Evolutionary conservation across 2,329 filamentous ascomycete species (phyloP).

Genomic region (Tolypocladium ophioglossoides): DNA sequence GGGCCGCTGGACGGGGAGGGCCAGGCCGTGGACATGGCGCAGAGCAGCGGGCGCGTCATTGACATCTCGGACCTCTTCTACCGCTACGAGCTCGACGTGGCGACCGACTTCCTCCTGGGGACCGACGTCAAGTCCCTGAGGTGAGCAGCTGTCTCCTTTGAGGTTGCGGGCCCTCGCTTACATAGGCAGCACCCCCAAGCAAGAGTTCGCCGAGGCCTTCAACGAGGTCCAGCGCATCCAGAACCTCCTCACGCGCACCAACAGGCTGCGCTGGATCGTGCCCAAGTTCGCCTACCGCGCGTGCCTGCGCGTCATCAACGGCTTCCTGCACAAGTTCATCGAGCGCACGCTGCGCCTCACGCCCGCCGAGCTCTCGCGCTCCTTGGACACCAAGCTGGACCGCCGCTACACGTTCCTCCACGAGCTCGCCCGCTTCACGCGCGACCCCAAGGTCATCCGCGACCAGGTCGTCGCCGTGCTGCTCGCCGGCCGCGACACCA

Average conservation of each 20-base stretch:
- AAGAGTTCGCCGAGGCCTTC: slow-evolving; percentile 72
- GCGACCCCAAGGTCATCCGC: slow-evolving; percentile 59
- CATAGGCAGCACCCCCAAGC: slow-evolving; percentile 38
- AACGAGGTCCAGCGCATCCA: slow-evolving; percentile 68
- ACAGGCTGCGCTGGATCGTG: slow-evolving; percentile 50
- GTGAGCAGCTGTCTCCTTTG: slow-evolving; percentile 19
- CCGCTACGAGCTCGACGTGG: slow-evolving; percentile 73
- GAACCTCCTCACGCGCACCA: slow-evolving; percentile 54
- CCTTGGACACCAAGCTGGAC: slow-evolving; percentile 49
- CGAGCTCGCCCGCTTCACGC: slow-evolving; percentile 71
- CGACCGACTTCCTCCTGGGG: slow-evolving; percentile 80
- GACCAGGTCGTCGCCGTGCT: slow-evolving; percentile 79
- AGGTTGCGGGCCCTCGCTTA: not conserved
- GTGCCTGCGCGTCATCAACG: slow-evolving; percentile 58
- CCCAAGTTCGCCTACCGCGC: slow-evolving; percentile 53
- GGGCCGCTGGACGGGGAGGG: slow-evolving; percentile 46
- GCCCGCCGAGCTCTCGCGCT: slow-evolving; percentile 48
- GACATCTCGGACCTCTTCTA: slow-evolving; percentile 73
- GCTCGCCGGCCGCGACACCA: slow-evolving; percentile 80
- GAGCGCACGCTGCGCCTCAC: slow-evolving; percentile 59
- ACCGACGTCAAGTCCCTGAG: slow-evolving; percentile 56
- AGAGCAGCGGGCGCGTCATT: slow-evolving; percentile 50
- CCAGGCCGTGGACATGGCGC: slow-evolving; percentile 51
- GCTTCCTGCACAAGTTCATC: slow-evolving; percentile 70
- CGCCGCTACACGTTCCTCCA: slow-evolving; percentile 73